These are phyloP conservation scores for Ustilago curta DNA, from an alignment of 1,284 basidiomycete genomes.

Conservation along the genomic window DNA sequence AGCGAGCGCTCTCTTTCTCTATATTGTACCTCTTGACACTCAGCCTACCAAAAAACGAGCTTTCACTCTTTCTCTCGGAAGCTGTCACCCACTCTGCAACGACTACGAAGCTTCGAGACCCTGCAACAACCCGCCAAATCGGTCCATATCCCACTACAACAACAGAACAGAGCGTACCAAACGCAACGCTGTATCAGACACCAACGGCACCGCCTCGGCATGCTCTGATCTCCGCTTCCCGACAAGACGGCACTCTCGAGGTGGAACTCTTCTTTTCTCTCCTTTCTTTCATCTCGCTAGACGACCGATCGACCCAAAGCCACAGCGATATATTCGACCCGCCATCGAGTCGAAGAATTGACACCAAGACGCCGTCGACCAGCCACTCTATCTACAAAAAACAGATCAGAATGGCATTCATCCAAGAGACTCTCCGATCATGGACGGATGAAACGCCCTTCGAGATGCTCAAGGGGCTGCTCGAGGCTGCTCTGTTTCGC, in stretches of 20 bases:
- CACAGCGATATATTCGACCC: neutral
- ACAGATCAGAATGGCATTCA: conserved; percentile 14
- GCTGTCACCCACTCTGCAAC: no score
- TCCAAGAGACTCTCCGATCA: conserved; percentile 12
- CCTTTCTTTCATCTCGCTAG: neutral
- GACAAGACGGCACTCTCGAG: neutral
- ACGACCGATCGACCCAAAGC: neutral
- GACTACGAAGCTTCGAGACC: no score
- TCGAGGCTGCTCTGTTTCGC: conserved; percentile 39
- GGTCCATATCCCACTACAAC: no score
- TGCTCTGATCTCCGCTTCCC: conserved; percentile 1
- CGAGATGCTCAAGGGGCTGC: conserved; percentile 7
- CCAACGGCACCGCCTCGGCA: neutral
- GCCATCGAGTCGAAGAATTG: no score
- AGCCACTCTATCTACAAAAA: neutral
- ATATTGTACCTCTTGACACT: no score
- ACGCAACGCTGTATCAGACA: neutral
- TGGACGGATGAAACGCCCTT: conserved; percentile 13
- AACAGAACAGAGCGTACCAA: neutral
- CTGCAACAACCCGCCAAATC: no score
- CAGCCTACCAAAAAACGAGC: no score
- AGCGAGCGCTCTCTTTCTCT: neutral
- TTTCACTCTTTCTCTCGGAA: no score
- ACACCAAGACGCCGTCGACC: neutral
- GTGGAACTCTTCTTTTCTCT: neutral